Evolutionary conservation across 2,329 filamentous ascomycete species (phyloP).

Genomic region (Phaeophleospora eucalypticola): DNA sequence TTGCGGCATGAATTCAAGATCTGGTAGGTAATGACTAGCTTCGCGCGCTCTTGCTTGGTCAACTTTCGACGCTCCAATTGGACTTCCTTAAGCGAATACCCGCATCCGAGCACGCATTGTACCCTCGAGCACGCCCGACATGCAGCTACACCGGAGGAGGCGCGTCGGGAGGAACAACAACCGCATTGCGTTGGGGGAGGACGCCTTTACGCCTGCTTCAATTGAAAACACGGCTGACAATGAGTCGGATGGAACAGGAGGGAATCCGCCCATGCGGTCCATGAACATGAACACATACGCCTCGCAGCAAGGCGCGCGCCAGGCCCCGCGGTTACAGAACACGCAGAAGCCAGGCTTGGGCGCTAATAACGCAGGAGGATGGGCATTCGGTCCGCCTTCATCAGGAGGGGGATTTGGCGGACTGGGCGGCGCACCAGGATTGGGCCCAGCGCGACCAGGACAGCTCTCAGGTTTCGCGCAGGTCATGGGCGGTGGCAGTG

Average conservation of each 20-base stretch:
- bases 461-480: slow-evolving; percentile 34
- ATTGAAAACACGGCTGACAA: not conserved
- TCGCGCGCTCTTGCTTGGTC: not conserved
- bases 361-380: slow-evolving; percentile 45
- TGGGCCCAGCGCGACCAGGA: slow-evolving; percentile 22
- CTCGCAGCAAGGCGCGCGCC: slow-evolving; percentile 25
- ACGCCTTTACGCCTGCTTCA: not conserved
- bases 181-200: not conserved
- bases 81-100: not conserved
- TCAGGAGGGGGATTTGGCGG: slow-evolving; percentile 40
- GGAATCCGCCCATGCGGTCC: slow-evolving; percentile 37
- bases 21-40: not conserved
- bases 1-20: not conserved
- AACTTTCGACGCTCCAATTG: too few species aligned
- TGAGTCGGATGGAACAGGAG: not conserved
- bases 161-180: not conserved
- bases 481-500: slow-evolving; percentile 32
- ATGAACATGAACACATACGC: slow-evolving; percentile 52
- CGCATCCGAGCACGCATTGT: not conserved
- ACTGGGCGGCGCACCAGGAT: slow-evolving; percentile 20
- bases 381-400: slow-evolving; percentile 55
- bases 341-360: slow-evolving; percentile 39
- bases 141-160: not conserved
- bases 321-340: slow-evolving; percentile 29
- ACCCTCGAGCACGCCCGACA: not conserved